These are phyloP conservation scores for Epichloe elymi DNA, from an alignment of 2,329 filamentous ascomycete genomes.

Conservation along the genomic window DNA sequence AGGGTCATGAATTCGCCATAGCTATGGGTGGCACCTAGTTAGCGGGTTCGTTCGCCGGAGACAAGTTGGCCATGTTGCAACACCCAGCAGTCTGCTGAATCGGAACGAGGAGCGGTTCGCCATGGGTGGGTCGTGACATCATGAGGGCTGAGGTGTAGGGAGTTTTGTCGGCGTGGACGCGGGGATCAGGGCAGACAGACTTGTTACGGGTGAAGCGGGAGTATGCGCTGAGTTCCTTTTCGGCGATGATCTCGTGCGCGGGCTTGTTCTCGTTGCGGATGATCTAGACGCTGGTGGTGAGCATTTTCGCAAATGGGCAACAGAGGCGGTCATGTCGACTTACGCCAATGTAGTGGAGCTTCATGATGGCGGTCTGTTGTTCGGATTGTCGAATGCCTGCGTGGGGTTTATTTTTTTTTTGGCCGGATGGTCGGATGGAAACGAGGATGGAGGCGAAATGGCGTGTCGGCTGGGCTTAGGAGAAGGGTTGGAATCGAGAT, in stretches of 20 bases:
- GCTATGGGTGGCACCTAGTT: slow-evolving; percentile 11
- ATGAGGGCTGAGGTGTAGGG: neutral
- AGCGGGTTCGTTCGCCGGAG: slow-evolving; percentile 3
- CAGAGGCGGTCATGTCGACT: slow-evolving; percentile 19
- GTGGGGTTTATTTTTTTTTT: neutral
- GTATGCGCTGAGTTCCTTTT: slow-evolving; percentile 66
- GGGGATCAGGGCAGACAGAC: slow-evolving; percentile 27
- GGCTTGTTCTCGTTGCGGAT: slow-evolving; percentile 69
- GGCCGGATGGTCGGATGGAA: neutral
- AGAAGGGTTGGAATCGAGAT: too few species aligned
- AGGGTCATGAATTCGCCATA: slow-evolving; percentile 63
- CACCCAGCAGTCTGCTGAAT: neutral
- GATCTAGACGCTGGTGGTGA: slow-evolving; percentile 41
- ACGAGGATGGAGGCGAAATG: too few species aligned
- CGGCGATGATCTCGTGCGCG: slow-evolving; percentile 61
- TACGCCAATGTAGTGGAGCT: slow-evolving; percentile 81
- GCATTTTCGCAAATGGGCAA: slow-evolving; percentile 5
- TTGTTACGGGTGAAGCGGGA: slow-evolving; percentile 66
- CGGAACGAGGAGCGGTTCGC: neutral
- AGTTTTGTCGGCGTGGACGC: neutral
- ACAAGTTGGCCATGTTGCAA: neutral
- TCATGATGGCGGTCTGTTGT: slow-evolving; percentile 43
- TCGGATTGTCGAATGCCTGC: neutral
- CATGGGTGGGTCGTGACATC: neutral
- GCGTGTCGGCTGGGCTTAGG: too few species aligned